Conservation (phyloP, 2,329 filamentous ascomycete species). For the Chrysoporthe cubensis region DNA sequence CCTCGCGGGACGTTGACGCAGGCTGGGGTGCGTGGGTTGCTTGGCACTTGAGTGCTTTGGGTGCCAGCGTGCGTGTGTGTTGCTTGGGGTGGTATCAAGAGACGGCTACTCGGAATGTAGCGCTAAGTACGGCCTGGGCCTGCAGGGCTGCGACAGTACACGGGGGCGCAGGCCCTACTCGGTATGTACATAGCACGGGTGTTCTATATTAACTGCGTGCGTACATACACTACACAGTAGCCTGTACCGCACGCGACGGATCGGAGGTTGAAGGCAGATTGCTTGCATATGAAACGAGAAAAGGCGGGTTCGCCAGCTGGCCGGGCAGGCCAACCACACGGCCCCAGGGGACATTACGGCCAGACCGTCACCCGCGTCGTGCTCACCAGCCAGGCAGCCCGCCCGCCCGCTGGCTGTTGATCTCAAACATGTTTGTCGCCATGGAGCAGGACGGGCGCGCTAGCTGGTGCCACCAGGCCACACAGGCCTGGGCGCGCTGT, state of each 20-base stretch:
- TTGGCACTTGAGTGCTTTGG: background rate
- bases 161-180: background rate
- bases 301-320: background rate
- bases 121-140: too few species aligned
- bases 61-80: background rate
- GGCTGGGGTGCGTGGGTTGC: background rate
- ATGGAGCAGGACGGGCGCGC: background rate
- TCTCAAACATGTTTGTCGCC: background rate
- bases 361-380: background rate
- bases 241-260: conserved; percentile 3
- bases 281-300: conserved; percentile 27
- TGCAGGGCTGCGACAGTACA: background rate
- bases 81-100: background rate
- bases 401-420: too few species aligned
- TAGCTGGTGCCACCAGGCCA: too few species aligned
- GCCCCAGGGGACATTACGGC: background rate
- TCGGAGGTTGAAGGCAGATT: conserved; percentile 27
- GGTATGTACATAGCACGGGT: background rate
- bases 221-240: background rate
- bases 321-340: background rate
- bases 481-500: too few species aligned
- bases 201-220: background rate
- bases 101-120: too few species aligned
- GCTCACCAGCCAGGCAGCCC: background rate
- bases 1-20: conserved; percentile 10